Conservation (phyloP, 768 basidiomycete genomes). For the Hypholoma sublateritium region DNA sequence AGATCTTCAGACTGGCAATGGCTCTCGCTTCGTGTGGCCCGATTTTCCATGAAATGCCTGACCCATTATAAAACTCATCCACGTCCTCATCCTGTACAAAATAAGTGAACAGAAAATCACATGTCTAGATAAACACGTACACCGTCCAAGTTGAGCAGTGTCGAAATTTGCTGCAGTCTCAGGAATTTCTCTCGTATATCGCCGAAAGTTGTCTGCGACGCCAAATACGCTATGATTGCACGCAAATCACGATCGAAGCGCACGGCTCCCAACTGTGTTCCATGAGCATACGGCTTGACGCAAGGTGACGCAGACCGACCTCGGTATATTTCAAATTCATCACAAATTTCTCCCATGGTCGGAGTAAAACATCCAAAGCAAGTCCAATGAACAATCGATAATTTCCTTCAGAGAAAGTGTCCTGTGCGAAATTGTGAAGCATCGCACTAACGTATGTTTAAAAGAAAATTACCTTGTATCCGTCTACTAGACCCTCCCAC, state of each 20-base stretch:
- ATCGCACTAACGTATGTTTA: conserved; percentile 1
- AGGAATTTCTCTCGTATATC: conserved; percentile 91
- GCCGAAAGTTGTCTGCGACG: conserved; percentile 86
- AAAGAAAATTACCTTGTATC: conserved; percentile 67
- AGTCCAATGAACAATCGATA: conserved; percentile 85
- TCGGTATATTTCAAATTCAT: conserved; percentile 84
- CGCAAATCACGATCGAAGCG: conserved; percentile 93
- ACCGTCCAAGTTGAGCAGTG: conserved; percentile 82
- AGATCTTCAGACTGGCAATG: conserved; percentile 60
- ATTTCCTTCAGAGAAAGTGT: conserved; percentile 84
- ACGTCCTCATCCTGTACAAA: conserved; percentile 82
- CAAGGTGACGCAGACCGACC: conserved; percentile 40
- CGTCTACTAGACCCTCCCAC: conserved; percentile 86
- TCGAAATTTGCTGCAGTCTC: conserved; percentile 91
- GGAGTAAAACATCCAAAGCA: conserved; percentile 83
- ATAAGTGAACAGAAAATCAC: neutral
- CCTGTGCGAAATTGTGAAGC: conserved; percentile 44
- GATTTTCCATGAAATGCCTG: conserved; percentile 88
- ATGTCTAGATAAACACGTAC: conserved; percentile 39
- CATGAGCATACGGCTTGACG: neutral
- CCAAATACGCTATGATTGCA: conserved; percentile 78
- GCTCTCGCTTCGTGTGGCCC: conserved; percentile 74
- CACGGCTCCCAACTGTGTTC: conserved; percentile 83
- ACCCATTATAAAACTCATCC: conserved; percentile 91
- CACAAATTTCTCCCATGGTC: conserved; percentile 93